Evolutionary conservation across 2,329 filamentous ascomycete genomes (phyloP).

Genomic region (Nigrograna mackinnonii): DNA sequence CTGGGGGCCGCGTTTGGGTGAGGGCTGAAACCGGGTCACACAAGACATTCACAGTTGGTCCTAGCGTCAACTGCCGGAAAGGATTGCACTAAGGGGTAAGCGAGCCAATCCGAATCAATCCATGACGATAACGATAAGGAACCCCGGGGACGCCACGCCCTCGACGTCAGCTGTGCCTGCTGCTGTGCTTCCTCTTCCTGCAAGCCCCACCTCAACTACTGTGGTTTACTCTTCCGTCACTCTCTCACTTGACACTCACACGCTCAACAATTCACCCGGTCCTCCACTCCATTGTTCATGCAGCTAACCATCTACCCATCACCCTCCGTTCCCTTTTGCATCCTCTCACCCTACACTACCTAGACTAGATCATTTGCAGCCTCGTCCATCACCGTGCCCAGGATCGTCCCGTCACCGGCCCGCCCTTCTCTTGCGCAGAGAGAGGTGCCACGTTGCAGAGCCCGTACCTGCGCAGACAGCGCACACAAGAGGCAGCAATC

Average conservation of each 20-base stretch:
- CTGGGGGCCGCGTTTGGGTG: no score
- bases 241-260: slow-evolving; percentile 12
- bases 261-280: no score
- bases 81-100: no score
- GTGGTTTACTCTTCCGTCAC: slow-evolving; percentile 34
- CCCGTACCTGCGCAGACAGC: slow-evolving; percentile 33
- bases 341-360: no score
- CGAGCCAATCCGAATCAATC: no score
- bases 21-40: slow-evolving; percentile 9
- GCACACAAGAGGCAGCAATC: slow-evolving; percentile 27
- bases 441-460: slow-evolving; percentile 42
- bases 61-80: no score
- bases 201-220: slow-evolving; percentile 15
- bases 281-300: no score
- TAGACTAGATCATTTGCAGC: slow-evolving; percentile 23
- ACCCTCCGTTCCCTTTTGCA: no score
- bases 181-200: neutral
- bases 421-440: slow-evolving; percentile 32
- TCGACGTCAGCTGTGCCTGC: slow-evolving; percentile 4
- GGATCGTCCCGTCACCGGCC: slow-evolving; percentile 41
- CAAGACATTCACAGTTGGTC: slow-evolving; percentile 2
- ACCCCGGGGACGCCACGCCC: slow-evolving; percentile 7
- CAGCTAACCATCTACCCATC: no score
- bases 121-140: slow-evolving; percentile 19
- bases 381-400: slow-evolving; percentile 29